A percentile compares a stretch with the other conserved stretches of the same genome.
Evolutionary conservation across 257 asterid genomes (phyloP).

Genomic region (Nicotiana knightiana): DNA sequence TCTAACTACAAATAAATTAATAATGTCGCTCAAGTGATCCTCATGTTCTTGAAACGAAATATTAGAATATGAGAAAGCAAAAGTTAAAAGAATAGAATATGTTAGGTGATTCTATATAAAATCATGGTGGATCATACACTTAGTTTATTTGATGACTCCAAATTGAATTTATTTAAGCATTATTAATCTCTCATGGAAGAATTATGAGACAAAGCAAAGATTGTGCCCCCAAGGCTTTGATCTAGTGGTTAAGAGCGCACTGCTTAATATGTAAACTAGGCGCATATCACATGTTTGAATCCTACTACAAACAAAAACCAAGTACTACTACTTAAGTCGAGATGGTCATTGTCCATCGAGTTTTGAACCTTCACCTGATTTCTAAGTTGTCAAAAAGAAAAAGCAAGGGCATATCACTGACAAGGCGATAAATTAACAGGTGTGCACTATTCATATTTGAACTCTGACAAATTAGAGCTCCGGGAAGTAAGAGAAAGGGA

Average conservation of each 20-base stretch:
- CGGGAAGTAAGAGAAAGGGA: too few relatives aligned
- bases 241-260: background rate
- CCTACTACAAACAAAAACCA: too few relatives aligned
- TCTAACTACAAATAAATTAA: background rate
- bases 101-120: background rate
- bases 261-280: background rate
- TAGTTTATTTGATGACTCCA: background rate
- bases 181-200: background rate
- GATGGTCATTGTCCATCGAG: background rate
- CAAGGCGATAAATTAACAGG: background rate
- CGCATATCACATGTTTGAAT: background rate
- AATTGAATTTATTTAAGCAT: background rate
- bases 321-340: background rate
- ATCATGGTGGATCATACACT: background rate
- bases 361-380: background rate
- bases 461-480: background rate
- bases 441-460: background rate
- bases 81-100: constrained; percentile 4
- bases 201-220: background rate
- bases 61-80: background rate
- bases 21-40: constrained; percentile 2
- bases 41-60: background rate
- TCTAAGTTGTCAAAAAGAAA: background rate
- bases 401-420: background rate
- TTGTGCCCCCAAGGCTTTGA: background rate